Evolutionary conservation across 495 filamentous ascomycete genomes (phyloP), one percentile per base, ranked within the genome.

Genomic region (Aspergillus heteromorphus): DNA sequence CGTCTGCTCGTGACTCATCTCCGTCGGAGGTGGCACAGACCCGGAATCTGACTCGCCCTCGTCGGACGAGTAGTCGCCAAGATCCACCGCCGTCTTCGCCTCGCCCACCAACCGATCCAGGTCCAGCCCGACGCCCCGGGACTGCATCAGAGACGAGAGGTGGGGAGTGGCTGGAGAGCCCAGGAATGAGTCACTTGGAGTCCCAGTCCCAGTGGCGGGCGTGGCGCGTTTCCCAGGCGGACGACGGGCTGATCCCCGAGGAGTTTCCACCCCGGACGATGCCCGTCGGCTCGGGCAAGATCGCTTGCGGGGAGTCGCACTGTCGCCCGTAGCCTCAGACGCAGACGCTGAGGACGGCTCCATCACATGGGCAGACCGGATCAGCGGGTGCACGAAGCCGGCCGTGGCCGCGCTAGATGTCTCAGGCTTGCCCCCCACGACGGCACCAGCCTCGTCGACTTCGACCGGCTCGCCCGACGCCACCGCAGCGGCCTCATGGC

Each of bases 401-500:
- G 80, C 67, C 20, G 73, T 58, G 36, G 65, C 50, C 23, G 63
- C 51, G 27, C 54, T 66, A 36, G 54, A 53, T 17, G 61, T 60
- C 52, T 79, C 60, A 54, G 65, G 79, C 49, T 80, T 82, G 40
- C 73, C 73, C 40, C 76, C 79, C 52, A 81, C 70, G n/a, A 81
- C 63, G 38, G 70, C 72, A 23, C 83, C 83, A 51, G 73, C 67
- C 40, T 86, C 80, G 55, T 87, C 81, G 45, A 82, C 74, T 54
- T 95, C 89, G 41, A 96, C 83, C 2, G 86, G 82, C 57, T 89
- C 83, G 27, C 93, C 93, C 50, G 89, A 92, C 19, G 87, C 88
- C 30, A 89, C 76, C n/a, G 93, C 93, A 40, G 93, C 93, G 50
- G 89, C 89, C 64, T 97, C 92, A 62, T 98, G 93, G 62, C 90